phyloP scores from a whole-genome alignment of 164 flowering plant genomes.

The Kingdonia uniflora region DNA sequence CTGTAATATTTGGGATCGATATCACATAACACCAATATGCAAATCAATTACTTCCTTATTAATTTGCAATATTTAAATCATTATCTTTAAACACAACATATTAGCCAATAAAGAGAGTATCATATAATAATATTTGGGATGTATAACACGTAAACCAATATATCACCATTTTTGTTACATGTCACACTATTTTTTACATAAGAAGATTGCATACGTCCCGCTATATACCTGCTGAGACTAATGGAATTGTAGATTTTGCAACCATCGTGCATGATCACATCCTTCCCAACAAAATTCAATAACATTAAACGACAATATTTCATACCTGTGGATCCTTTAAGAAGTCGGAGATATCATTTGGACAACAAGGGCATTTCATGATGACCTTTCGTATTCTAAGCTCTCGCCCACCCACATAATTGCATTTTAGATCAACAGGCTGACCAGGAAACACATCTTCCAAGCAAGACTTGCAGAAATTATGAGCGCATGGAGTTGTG shows the following conservation, averaged over 20 bases:
- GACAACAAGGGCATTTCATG: conserved; percentile 74
- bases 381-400: conserved; percentile 56
- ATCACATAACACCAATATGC: no score
- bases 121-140: no score
- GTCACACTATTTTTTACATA: no score
- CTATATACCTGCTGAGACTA: neutral
- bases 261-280: neutral
- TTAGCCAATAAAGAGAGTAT: no score
- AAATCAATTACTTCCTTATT: no score
- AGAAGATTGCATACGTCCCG: neutral
- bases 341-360: conserved; percentile 56
- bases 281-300: no score
- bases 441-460: conserved; percentile 67
- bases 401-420: conserved; percentile 43
- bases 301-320: neutral
- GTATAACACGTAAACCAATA: no score
- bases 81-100: no score
- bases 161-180: no score
- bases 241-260: neutral
- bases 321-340: conserved; percentile 73
- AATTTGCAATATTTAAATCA: no score
- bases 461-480: conserved; percentile 84
- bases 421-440: conserved; percentile 42
- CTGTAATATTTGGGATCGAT: no score
- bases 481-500: conserved; percentile 94